Percentiles rank a stretch among this genome's conserved stretches.
These are phyloP conservation scores for Skeletonema grethae DNA, from an alignment of 108 stramenopile genomes.

Conservation along the genomic window DNA sequence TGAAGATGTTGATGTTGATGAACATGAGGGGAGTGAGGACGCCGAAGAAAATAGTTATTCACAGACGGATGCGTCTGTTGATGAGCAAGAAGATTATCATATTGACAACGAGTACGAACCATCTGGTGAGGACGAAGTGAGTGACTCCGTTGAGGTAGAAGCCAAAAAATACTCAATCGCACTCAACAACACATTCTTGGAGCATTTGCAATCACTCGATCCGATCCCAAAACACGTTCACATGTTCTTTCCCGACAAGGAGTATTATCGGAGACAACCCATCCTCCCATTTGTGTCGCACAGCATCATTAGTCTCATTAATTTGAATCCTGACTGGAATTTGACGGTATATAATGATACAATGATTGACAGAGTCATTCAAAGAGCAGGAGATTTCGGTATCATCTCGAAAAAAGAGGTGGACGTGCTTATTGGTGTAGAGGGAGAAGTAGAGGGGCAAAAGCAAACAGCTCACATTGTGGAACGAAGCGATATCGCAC, in stretches of 20 bases:
- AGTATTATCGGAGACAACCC: conserved; percentile 6
- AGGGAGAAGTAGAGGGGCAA: background rate
- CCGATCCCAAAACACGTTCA: conserved; percentile 23
- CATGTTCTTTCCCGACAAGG: conserved; percentile 32
- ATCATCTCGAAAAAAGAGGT: conserved; percentile 26
- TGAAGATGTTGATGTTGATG: background rate
- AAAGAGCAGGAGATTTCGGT: background rate
- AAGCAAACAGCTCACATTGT: conserved; percentile 28
- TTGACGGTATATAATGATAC: conserved; percentile 21
- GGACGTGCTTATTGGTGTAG: conserved; percentile 19
- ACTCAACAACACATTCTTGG: conserved; percentile 17
- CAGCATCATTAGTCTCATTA: conserved; percentile 12
- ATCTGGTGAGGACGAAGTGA: background rate
- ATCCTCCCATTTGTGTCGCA: conserved; percentile 26
- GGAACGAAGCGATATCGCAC: conserved; percentile 25
- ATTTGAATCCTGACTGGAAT: conserved; percentile 30
- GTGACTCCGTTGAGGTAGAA: background rate
- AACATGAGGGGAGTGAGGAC: background rate
- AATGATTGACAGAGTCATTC: conserved; percentile 20
- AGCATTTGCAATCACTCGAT: conserved; percentile 14
- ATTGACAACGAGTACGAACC: background rate
- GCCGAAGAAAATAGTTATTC: background rate
- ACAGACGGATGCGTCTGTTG: background rate
- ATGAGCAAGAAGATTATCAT: background rate
- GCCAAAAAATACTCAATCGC: background rate